A percentile compares a stretch with the other conserved stretches of the same genome.
phyloP scores from a whole-genome alignment of 2,329 filamentous ascomycete species.

The Ascochyta koolunga region DNA sequence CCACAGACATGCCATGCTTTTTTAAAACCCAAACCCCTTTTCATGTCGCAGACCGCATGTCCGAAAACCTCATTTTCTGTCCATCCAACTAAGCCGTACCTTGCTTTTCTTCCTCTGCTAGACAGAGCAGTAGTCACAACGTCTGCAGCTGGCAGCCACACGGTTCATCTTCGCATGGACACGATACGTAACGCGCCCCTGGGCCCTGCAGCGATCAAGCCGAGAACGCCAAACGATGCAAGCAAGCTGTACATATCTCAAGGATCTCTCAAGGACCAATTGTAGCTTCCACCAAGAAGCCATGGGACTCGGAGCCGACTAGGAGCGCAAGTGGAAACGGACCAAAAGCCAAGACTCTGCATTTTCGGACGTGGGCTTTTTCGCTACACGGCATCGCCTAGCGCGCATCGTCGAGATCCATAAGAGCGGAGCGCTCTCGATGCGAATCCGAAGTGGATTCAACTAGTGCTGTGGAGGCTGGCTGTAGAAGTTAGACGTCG shows the following conservation, averaged over 20 bases:
- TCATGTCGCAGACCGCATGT: neutral
- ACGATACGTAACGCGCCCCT: constrained; percentile 4
- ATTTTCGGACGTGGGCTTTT: neutral
- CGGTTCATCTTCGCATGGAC: neutral
- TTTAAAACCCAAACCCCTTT: neutral
- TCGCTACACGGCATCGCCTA: neutral
- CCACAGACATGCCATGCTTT: neutral
- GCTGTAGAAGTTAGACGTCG: neutral
- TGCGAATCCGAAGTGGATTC: neutral
- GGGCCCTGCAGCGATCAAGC: constrained; percentile 5
- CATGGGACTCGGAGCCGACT: neutral
- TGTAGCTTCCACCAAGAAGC: neutral
- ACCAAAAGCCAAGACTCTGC: neutral
- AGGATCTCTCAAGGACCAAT: neutral
- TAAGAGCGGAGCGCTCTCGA: neutral
- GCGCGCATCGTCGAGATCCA: neutral
- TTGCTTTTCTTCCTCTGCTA: neutral
- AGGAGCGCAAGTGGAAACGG: neutral
- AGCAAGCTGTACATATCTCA: neutral
- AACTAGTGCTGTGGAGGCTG: neutral
- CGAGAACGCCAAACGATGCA: neutral
- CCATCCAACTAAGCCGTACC: neutral
- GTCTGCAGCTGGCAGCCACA: constrained; percentile 7
- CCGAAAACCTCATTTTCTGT: neutral
- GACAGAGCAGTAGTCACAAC: neutral